These are phyloP conservation scores for Hydnum rufescens DNA, from an alignment of 768 basidiomycete genomes.

Conservation along the genomic window DNA sequence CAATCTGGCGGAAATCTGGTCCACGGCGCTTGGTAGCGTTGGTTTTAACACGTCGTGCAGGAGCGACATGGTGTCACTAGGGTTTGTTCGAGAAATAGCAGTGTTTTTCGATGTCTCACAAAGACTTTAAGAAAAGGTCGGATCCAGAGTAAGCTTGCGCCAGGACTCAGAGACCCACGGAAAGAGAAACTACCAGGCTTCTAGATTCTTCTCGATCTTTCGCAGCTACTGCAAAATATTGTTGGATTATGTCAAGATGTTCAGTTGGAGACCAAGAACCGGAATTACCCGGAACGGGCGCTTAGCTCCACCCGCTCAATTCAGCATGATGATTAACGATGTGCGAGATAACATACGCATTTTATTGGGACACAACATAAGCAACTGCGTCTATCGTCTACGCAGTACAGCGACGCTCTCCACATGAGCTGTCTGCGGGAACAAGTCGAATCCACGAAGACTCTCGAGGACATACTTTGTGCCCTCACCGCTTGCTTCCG, in stretches of 20 bases:
- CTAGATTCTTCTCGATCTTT: too few species aligned
- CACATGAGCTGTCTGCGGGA: constrained; percentile 92
- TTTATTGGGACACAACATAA: neutral
- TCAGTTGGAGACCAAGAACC: too few species aligned
- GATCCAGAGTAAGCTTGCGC: too few species aligned
- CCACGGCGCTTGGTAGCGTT: neutral
- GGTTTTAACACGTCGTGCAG: neutral
- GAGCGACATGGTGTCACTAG: constrained; percentile 1
- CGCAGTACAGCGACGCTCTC: constrained; percentile 22
- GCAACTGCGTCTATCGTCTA: neutral
- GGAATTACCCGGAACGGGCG: too few species aligned
- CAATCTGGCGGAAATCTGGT: too few species aligned
- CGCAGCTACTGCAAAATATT: too few species aligned
- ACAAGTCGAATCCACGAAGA: constrained; percentile 78
- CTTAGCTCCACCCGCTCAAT: too few species aligned
- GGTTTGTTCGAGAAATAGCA: neutral
- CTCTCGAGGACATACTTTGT: constrained; percentile 59
- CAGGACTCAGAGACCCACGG: too few species aligned
- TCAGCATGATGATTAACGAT: too few species aligned
- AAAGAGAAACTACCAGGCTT: too few species aligned
- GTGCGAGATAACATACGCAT: too few species aligned
- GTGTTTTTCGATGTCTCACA: neutral
- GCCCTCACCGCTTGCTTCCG: constrained; percentile 21
- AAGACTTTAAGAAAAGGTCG: neutral
- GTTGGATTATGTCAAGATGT: too few species aligned